A percentile compares a stretch with the other conserved stretches of the same genome.
These are phyloP conservation scores for Ophiosphaerella herpotricha DNA, from an alignment of 2,329 filamentous ascomycete species.

Conservation along the genomic window DNA sequence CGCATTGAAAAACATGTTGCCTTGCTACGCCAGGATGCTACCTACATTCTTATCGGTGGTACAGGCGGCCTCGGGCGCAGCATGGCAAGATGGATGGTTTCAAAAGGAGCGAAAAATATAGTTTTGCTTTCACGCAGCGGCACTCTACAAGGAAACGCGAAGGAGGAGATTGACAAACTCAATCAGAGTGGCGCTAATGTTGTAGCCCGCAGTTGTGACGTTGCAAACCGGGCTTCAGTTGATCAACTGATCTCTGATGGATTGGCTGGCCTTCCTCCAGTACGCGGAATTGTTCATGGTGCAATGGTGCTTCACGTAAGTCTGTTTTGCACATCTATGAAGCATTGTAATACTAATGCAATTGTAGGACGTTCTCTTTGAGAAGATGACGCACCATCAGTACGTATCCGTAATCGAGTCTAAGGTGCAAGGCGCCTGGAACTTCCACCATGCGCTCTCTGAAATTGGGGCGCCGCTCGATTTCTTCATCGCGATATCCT, in stretches of 20 bases:
- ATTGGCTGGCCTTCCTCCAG: conserved; percentile 22
- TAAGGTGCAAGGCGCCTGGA: conserved; percentile 27
- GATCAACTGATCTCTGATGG: conserved; percentile 11
- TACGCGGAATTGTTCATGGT: conserved; percentile 30
- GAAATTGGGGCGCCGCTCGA: conserved; percentile 27
- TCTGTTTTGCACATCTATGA: neutral
- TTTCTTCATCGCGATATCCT: conserved; percentile 48
- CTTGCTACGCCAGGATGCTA: conserved; percentile 18
- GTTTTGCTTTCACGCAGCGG: conserved; percentile 28
- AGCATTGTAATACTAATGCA: neutral
- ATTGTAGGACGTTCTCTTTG: conserved; percentile 22
- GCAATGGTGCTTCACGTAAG: conserved; percentile 31
- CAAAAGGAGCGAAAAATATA: conserved; percentile 28
- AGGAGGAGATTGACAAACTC: conserved; percentile 17
- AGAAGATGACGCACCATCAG: conserved; percentile 24
- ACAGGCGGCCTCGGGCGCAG: conserved; percentile 32
- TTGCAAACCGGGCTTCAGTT: conserved; percentile 17
- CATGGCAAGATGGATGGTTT: conserved; percentile 30
- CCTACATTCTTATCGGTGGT: conserved; percentile 33
- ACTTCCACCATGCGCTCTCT: conserved; percentile 20
- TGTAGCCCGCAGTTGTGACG: conserved; percentile 22
- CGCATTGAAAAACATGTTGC: conserved; percentile 7
- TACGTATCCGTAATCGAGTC: conserved; percentile 21
- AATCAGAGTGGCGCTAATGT: conserved; percentile 15
- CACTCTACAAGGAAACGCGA: conserved; percentile 11